Evolutionary conservation across 2,329 filamentous ascomycete genomes (phyloP).

Genomic region (Pseudogymnoascus sp.): DNA sequence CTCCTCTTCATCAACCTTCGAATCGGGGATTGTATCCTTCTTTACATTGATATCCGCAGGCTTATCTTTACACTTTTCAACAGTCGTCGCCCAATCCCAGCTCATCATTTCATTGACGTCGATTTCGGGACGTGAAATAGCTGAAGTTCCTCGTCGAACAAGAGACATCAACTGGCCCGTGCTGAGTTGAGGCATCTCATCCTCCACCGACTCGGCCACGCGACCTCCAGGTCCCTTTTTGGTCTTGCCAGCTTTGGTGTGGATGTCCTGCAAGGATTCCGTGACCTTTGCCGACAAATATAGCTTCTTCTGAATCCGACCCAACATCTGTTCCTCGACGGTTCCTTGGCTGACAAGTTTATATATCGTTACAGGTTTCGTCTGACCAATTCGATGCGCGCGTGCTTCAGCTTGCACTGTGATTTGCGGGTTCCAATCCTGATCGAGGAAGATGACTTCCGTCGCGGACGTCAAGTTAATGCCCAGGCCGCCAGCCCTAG

Average conservation of each 20-base stretch:
- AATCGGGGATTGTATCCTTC: slow-evolving; percentile 25
- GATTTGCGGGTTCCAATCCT: slow-evolving; percentile 96
- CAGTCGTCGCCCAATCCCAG: slow-evolving; percentile 48
- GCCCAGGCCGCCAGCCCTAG: slow-evolving; percentile 87
- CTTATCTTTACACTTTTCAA: slow-evolving; percentile 47
- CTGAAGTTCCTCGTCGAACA: slow-evolving; percentile 47
- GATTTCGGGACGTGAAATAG: slow-evolving; percentile 44
- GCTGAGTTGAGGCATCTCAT: slow-evolving; percentile 45
- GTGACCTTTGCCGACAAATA: slow-evolving; percentile 55
- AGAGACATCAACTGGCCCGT: slow-evolving; percentile 47
- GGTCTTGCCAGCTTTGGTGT: slow-evolving; percentile 30
- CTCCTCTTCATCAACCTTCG: slow-evolving; percentile 36
- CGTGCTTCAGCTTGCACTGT: slow-evolving; percentile 91
- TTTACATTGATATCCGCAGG: slow-evolving; percentile 35
- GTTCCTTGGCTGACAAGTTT: slow-evolving; percentile 83
- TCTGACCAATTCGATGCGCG: slow-evolving; percentile 92
- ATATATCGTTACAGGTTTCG: slow-evolving; percentile 90
- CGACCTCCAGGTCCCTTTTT: slow-evolving; percentile 23
- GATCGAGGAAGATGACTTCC: slow-evolving; percentile 94
- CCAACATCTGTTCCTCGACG: slow-evolving; percentile 79
- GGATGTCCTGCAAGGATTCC: slow-evolving; percentile 49
- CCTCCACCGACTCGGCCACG: slow-evolving; percentile 24
- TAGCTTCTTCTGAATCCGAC: slow-evolving; percentile 45
- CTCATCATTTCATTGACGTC: slow-evolving; percentile 48
- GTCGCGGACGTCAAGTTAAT: slow-evolving; percentile 96